These are phyloP conservation scores for Nakazawaea anatomiae DNA, from an alignment of 805 yeast species.

Conservation along the genomic window DNA sequence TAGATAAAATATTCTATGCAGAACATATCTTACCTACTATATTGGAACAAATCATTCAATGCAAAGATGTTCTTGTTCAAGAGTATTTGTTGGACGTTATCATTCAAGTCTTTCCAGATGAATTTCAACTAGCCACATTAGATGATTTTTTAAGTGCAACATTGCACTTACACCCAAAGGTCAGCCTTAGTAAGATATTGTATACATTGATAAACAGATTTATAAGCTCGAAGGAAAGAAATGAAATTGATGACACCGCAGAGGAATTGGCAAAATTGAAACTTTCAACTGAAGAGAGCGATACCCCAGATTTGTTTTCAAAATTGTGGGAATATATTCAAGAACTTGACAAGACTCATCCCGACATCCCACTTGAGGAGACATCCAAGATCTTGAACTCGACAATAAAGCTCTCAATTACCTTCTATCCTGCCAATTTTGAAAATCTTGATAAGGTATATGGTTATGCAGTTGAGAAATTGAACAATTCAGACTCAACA, in stretches of 20 bases:
- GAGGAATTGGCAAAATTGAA: constrained; percentile 12
- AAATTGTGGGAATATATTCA: constrained; percentile 63
- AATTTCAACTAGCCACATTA: constrained; percentile 75
- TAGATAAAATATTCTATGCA: constrained; percentile 45
- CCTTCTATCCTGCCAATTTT: constrained; percentile 58
- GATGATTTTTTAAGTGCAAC: constrained; percentile 61
- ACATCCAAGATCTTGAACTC: constrained; percentile 59
- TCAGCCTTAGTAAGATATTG: constrained; percentile 61
- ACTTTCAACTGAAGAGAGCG: constrained; percentile 11
- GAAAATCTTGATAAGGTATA: constrained; percentile 58
- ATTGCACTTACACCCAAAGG: constrained; percentile 60
- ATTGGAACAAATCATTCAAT: constrained; percentile 86
- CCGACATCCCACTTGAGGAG: constrained; percentile 64
- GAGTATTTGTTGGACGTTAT: constrained; percentile 86
- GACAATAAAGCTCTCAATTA: constrained; percentile 57
- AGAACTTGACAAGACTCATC: constrained; percentile 48
- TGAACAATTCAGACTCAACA: constrained; percentile 18
- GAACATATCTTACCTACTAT: constrained; percentile 67
- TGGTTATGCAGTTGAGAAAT: constrained; percentile 42
- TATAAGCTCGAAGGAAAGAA: constrained; percentile 44
- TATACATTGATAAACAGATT: constrained; percentile 69
- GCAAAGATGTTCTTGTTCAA: constrained; percentile 89
- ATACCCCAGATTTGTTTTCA: constrained; percentile 39
- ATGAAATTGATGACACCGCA: constrained; percentile 13
- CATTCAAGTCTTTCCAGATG: constrained; percentile 92